Evolutionary conservation across 139 green algal genomes (phyloP), one percentile per base, ranked within the genome.

Genomic region (Pycnococcus provasolii): DNA sequence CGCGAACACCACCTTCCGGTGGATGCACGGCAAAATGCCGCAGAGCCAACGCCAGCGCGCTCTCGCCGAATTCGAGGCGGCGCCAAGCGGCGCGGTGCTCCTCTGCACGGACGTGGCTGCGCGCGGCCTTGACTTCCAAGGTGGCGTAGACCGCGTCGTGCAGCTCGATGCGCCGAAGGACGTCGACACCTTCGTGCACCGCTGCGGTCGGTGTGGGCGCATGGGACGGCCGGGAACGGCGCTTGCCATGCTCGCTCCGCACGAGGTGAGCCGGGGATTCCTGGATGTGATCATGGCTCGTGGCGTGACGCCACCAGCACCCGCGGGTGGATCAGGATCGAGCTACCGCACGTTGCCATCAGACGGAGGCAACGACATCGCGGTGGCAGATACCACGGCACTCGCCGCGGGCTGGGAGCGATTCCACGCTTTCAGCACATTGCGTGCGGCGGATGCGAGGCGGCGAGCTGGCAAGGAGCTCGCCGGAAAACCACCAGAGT

Each of bases 1-100:
- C 9, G 26, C 26, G 26, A 40, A 44, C 43, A n/a, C 45, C 40
- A 39, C 55, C 45, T 3, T 81, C 15, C 15, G 60, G 45, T 80
- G 81, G 2, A 80, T 96, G 68, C 91, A 96, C 66, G 91, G 91
- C 42, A 77, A 75, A 2, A 94, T 97, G 83, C 96, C 94, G 77
- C 90, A 96, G 78, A 63, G 72, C 4, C 70, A 76, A 2, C 77
- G 91, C 2, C 86, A 95, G 62, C 47, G 68, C 0, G 80, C 78
- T 15, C 79, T 97, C 39, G 71, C 75, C 2, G 65, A 77, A 0
- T 97, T 92, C 66, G 43, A 77, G 2, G 60, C 40, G 13, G 37
- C 52, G 5, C 5, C 45, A 44, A 47, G 69, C 70, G 86, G 86
- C 13, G 84, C 84, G 0, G 76, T 97, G 62, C 78, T 97, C 47